phyloP scores from a whole-genome alignment of 106 monocot genomes.

The Dendrobium officinale region DNA sequence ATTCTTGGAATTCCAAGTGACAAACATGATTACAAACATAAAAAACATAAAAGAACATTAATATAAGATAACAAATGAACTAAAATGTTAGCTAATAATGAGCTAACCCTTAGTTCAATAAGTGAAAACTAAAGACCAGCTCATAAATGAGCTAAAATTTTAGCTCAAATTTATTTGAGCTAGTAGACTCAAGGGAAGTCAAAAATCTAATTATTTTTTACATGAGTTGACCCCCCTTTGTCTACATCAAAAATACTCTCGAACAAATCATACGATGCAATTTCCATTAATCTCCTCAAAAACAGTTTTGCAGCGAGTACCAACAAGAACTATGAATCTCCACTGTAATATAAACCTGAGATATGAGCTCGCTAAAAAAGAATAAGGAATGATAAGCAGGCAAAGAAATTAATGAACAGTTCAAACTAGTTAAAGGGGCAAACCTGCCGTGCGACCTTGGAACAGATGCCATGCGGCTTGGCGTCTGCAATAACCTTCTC shows the following conservation, averaged over 20 bases:
- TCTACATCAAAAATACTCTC: neutral
- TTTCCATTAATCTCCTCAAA: neutral
- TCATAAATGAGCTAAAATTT: no score
- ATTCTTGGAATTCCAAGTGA: no score
- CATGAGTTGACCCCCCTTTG: no score
- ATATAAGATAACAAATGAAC: no score
- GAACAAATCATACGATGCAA: neutral
- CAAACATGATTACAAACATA: no score
- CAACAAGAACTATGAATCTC: neutral
- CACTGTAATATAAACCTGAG: neutral
- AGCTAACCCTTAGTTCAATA: no score
- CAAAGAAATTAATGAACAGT: neutral
- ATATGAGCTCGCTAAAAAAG: neutral
- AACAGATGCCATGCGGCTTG: slow-evolving; percentile 50
- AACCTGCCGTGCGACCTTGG: slow-evolving; percentile 76
- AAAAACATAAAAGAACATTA: no score
- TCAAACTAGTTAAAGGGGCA: neutral
- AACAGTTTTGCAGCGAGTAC: neutral
- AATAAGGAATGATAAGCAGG: neutral
- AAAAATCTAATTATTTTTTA: no score
- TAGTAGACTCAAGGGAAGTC: no score
- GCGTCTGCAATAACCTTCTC: slow-evolving; percentile 56
- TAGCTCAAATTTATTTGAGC: no score
- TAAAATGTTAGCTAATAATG: no score
- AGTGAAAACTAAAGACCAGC: no score